Evolutionary conservation across 2,329 filamentous ascomycete genomes (phyloP).

Genomic region (Trichoderma simmonsii): DNA sequence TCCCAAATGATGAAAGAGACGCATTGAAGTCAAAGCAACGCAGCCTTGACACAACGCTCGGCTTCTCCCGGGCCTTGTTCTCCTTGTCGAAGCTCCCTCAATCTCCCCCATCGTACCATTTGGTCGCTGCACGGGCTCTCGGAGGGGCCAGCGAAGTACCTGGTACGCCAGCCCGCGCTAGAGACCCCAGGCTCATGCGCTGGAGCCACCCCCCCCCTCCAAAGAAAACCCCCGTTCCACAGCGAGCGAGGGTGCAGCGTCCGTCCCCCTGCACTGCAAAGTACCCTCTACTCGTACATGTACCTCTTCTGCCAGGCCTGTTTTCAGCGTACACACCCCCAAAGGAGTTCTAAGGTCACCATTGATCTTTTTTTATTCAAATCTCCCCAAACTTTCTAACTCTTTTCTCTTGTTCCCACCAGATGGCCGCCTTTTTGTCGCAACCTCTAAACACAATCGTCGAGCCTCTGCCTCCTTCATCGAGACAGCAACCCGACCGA

Average conservation of each 20-base stretch:
- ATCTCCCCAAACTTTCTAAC: slow-evolving; percentile 34
- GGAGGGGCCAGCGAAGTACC: neutral
- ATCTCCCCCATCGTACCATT: slow-evolving; percentile 11
- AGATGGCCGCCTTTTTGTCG: slow-evolving; percentile 45
- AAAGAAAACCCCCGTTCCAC: neutral
- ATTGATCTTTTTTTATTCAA: slow-evolving; percentile 30
- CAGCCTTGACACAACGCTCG: neutral
- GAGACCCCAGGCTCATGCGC: neutral
- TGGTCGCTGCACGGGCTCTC: slow-evolving; percentile 12
- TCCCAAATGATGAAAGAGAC: neutral
- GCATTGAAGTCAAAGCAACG: neutral
- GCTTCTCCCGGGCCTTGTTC: neutral
- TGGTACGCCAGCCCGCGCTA: neutral
- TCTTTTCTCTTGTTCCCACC: slow-evolving; percentile 35
- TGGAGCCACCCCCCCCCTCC: neutral
- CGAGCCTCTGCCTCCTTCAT: slow-evolving; percentile 28
- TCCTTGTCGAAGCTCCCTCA: slow-evolving; percentile 1
- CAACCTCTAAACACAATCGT: slow-evolving; percentile 32
- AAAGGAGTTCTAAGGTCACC: slow-evolving; percentile 22
- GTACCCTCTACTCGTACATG: slow-evolving; percentile 3
- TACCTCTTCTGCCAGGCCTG: neutral
- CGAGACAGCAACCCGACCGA: slow-evolving; percentile 22
- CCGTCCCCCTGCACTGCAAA: slow-evolving; percentile 8
- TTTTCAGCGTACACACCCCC: slow-evolving; percentile 17
- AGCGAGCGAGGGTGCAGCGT: neutral